Evolutionary conservation across 1,284 basidiomycete species (phyloP), one percentile per base, ranked within the genome.

Genomic region (Melampsora americana): DNA sequence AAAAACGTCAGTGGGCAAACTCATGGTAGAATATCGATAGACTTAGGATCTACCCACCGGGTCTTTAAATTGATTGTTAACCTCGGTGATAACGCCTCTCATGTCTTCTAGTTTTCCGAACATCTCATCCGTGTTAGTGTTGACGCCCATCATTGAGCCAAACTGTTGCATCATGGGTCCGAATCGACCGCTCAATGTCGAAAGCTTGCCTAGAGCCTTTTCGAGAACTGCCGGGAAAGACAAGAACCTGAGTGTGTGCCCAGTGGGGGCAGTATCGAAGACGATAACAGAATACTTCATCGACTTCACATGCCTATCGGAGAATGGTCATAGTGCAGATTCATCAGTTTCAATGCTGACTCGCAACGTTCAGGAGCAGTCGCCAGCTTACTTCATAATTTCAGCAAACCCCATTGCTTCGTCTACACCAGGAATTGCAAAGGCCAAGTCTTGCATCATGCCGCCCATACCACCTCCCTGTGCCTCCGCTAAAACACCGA

Each of bases 331-430:
- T 6, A 14, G 20, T 28, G 26, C 6, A 56, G 18, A 56, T 56
- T 1, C 2, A 56, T 6, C 53, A 56, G n/a, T 28, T 7, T 23
- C 1, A 7, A 28, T 28, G 14, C 11, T 23, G 9, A 4, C 6
- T 56, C 26, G 53, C 60, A 5, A 5, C 6, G 5, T 62, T 68
- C 23, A 35, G 18, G 5, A 6, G 44, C 9, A 64, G 23, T 39
- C 12, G 32, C 5, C 2, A 26, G 85, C 88, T 78, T 78, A 94
- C 93, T 99, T 99, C 96, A 99, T 99, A 84, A 99, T 96, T 84
- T 99, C 95, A 0, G 95, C 96, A 81, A 99, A 99, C 77, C 94
- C 95, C 95, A 99, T 99, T 2, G 95, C 95, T 84, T 99, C 95
- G 82, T 99, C 95, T 0, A 99, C 95, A 85, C 95, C 95, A 0